phyloP scores from a whole-genome alignment of 2,329 filamentous ascomycete species.

The Colletotrichum sp. region DNA sequence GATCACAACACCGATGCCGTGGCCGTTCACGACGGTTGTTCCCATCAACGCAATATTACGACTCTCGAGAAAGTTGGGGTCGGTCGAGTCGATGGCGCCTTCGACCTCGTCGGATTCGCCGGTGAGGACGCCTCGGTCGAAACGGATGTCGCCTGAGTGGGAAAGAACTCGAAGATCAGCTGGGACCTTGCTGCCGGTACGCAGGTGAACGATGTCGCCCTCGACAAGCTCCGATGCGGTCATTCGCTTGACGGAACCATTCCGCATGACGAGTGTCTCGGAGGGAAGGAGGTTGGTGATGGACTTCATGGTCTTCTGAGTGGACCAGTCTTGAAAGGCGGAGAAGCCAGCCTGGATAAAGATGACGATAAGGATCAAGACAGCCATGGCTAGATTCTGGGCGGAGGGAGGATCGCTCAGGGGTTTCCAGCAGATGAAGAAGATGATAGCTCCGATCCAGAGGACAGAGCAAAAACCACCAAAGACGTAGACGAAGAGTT shows the following conservation, averaged over 20 bases:
- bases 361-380: conserved; percentile 52
- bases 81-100: background rate
- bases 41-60: background rate
- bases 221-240: background rate
- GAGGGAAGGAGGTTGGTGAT: conserved; percentile 50
- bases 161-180: background rate
- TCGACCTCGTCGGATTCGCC: background rate
- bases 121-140: background rate
- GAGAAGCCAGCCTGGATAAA: conserved; percentile 50
- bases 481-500: background rate
- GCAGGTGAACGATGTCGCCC: background rate
- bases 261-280: conserved; percentile 45
- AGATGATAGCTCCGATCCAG: background rate
- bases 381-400: conserved; percentile 49
- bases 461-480: background rate
- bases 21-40: background rate
- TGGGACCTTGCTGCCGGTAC: conserved; percentile 26
- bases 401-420: conserved; percentile 46
- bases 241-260: background rate
- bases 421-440: conserved; percentile 49
- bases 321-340: conserved; percentile 54
- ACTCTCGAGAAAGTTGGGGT: background rate
- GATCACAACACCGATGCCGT: background rate
- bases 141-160: background rate
- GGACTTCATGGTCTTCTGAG: conserved; percentile 49